A percentile compares a stretch with the other conserved stretches of the same genome.
Conservation (phyloP, 208 protist species). For the Acanthamoeba royreba region DNA sequence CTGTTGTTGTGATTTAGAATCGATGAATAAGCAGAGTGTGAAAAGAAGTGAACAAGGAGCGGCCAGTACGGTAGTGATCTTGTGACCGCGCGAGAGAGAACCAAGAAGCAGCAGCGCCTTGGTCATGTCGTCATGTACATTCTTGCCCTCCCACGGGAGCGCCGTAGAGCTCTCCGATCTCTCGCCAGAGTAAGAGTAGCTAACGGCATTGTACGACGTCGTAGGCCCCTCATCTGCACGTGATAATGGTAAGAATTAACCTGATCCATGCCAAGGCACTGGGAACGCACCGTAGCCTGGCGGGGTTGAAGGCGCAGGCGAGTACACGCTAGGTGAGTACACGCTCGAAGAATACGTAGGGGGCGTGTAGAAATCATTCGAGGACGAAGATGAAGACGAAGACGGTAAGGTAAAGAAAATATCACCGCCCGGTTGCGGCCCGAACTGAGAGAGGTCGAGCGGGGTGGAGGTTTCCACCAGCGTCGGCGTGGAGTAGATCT, state of each 20-base stretch:
- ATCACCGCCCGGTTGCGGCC: not conserved
- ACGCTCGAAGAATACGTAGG: too few species aligned
- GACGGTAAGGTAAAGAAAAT: not conserved
- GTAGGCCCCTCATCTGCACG: not conserved
- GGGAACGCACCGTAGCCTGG: too few species aligned
- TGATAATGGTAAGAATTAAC: too few species aligned
- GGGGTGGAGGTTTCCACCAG: not conserved
- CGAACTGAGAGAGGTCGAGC: not conserved
- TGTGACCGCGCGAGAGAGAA: not conserved
- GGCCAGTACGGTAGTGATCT: not conserved
- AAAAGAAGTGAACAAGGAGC: too few species aligned
- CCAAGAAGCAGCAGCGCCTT: not conserved
- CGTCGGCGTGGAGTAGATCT: not conserved
- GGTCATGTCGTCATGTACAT: not conserved
- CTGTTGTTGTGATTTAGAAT: too few species aligned
- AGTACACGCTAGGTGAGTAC: too few species aligned
- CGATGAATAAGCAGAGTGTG: too few species aligned
- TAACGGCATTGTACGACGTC: not conserved
- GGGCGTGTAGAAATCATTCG: too few species aligned
- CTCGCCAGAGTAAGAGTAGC: too few species aligned
- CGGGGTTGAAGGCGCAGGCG: too few species aligned
- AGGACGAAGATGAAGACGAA: not conserved
- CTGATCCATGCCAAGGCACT: too few species aligned
- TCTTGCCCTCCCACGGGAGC: not conserved
- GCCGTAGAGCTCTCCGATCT: too few species aligned